phyloP scores from a whole-genome alignment of 2,329 filamentous ascomycete species.

The Cercospora beticola region DNA sequence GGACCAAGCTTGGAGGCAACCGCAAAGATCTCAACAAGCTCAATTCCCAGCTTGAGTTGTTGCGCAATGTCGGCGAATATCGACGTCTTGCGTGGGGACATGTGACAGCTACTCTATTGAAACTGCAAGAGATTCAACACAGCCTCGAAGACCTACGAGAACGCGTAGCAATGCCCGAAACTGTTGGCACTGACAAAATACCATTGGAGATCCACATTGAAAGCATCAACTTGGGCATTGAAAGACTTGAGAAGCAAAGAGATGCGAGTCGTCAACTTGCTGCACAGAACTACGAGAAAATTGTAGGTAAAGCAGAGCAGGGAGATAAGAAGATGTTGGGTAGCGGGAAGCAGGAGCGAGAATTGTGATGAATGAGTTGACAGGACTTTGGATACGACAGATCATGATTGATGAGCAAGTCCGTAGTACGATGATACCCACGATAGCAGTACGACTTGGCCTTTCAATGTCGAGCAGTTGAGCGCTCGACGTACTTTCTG shows the following conservation, averaged over 20 bases:
- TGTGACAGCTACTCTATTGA: constrained; percentile 67
- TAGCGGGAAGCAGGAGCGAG: constrained; percentile 21
- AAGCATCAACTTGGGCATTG: constrained; percentile 69
- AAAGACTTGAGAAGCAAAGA: constrained; percentile 66
- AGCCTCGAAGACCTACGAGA: constrained; percentile 71
- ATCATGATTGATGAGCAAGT: constrained; percentile 12
- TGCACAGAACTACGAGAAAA: constrained; percentile 29
- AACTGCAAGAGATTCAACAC: constrained; percentile 70
- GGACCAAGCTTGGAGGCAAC: constrained; percentile 74
- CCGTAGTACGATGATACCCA: constrained; percentile 18
- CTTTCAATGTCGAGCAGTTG: background rate
- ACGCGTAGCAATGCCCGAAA: constrained; percentile 65
- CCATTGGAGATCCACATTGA: constrained; percentile 74
- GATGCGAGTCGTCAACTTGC: constrained; percentile 45
- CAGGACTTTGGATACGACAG: constrained; percentile 1
- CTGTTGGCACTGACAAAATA: constrained; percentile 55
- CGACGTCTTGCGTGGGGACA: constrained; percentile 65
- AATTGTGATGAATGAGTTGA: constrained; percentile 14
- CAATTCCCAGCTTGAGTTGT: constrained; percentile 62
- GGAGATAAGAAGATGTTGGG: constrained; percentile 25
- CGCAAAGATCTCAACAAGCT: constrained; percentile 59
- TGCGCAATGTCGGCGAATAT: constrained; percentile 66
- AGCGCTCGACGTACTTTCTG: background rate
- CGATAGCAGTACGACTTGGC: background rate
- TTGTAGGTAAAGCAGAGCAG: constrained; percentile 26